Evolutionary conservation across 345 rosid genomes (phyloP), one percentile per base, ranked within the genome.

Genomic region (Kernera saxatilis): DNA sequence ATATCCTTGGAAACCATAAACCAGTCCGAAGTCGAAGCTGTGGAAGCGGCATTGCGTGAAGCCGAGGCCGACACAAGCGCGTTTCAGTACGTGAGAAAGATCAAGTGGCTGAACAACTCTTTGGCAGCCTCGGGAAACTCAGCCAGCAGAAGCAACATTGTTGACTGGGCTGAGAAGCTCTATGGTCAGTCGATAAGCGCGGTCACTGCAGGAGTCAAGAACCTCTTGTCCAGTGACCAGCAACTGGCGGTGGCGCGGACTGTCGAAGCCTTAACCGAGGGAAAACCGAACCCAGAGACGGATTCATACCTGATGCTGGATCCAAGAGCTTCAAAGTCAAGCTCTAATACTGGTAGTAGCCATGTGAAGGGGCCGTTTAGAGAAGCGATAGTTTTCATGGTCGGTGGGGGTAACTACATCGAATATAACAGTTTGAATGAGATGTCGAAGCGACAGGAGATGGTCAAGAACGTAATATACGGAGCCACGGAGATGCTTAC

Each of bases 111-210:
- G 69, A 87, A 88, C 53, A 87, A 86, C 25, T 84, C 96, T 6
- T 68, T 87, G 64, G 86, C 92, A 61, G 89, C 88, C 60, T 81
- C 93, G 13, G 86, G 87, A 46, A 86, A 82, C 71, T 82, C 93
- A 30, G 93, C 88, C 2, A 87, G 89, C 65, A 80, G 87, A 79
- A 88, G 72, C 65, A 87, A 91, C 82, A 84, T 91, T 75, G 91
- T 89, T 64, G 97, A 91, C 73, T 91, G 97, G 93, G 97, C 96
- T 39, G 93, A 85, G 78, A 88, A 86, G 73, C 84, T 89, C 7
- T 91, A 89, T 40, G 97, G 90, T 61, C 95, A 87, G 74, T 91
- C 95, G 7, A 75, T 91, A 25, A 84, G 90, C 57, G 96, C 90
- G 8, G 93, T 91, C 41, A 87, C 97, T 1, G 96, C 93, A 5